Base-by-base conservation (phyloP, 2,329 filamentous ascomycete species). In the Penicillium sp. region DNA sequence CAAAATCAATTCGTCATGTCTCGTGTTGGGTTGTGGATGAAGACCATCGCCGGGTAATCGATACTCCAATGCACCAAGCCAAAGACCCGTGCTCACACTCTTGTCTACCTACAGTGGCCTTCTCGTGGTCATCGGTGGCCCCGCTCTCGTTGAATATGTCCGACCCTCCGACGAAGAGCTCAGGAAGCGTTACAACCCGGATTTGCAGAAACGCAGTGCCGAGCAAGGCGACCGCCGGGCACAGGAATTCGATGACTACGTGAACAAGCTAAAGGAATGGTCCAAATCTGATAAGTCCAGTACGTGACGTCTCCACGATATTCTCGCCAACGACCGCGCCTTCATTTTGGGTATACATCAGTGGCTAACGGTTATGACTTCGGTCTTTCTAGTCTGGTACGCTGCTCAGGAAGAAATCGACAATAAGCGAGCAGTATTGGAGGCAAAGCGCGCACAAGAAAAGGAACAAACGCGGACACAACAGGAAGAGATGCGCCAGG, bases 211-310 rank as follows among this genome's bases (percentile, higher is more conserved):
- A 73, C 84, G 89, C 68, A 91, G 89, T 58, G 78, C 96, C n/a
- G 91, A 92, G 73, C 84, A 86, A 55, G 84, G 91, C 16, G 81
- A 87, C 54, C 84, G 88, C 70, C 83, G 84, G 56, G 85, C 94
- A 68, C 82, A 92, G 73, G 91, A 97, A 55, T 96, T 96, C 65
- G 89, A 97, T 69, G 83, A 91, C 52, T 97, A 96, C 68, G 89
- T 97, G 27, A 82, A 70, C 45, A 85, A 87, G 65, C 75, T 99
- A 70, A 97, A 96, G 80, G 84, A 93, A 65, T 90, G 92, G 72
- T 89, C 90, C 26, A 95, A 92, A 77, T 94, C 88, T 13, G 88
- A 96, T 69, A 96, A 93, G 77, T 90, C 90, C 40, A 96, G 91
- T 96, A 80, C 57, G 70, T 69, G 27, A 13, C 3, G n/a, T 16